Conservation (phyloP, 768 basidiomycete species). For the Boletus pseudo-olivaceus region DNA sequence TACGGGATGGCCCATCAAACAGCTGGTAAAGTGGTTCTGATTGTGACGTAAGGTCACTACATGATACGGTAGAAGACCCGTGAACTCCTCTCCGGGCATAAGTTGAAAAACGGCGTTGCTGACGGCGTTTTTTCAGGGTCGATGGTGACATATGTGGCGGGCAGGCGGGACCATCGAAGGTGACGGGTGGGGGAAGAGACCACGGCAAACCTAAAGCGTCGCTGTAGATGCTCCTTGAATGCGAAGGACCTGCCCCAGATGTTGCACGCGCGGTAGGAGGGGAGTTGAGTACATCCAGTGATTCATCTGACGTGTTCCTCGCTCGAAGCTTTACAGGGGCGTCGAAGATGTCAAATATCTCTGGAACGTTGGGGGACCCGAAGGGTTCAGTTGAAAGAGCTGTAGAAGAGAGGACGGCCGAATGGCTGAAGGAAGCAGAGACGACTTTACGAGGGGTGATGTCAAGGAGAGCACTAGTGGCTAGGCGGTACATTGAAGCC, state of each 20-base stretch:
- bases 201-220: constrained; percentile 17
- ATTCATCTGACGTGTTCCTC: constrained; percentile 27
- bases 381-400: constrained; percentile 1
- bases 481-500: constrained; percentile 12
- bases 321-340: constrained; percentile 41
- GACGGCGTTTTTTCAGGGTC: constrained; percentile 9
- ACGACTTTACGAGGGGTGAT: constrained; percentile 6
- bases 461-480: constrained; percentile 4
- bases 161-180: constrained; percentile 50
- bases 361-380: constrained; percentile 20
- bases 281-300: constrained; percentile 6
- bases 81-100: not conserved
- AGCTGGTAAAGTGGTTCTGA: constrained; percentile 35
- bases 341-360: constrained; percentile 52
- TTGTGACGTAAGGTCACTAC: constrained; percentile 15
- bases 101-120: constrained; percentile 6
- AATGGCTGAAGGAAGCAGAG: constrained; percentile 14
- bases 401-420: constrained; percentile 9
- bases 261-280: constrained; percentile 1
- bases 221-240: constrained; percentile 1
- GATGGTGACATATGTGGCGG: constrained; percentile 23
- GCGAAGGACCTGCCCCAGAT: constrained; percentile 8
- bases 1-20: constrained; percentile 47
- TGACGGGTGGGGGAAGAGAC: constrained; percentile 42
- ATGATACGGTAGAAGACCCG: constrained; percentile 4